Base-by-base conservation (phyloP, 306 rosid species). In the Lablab purpureus region DNA sequence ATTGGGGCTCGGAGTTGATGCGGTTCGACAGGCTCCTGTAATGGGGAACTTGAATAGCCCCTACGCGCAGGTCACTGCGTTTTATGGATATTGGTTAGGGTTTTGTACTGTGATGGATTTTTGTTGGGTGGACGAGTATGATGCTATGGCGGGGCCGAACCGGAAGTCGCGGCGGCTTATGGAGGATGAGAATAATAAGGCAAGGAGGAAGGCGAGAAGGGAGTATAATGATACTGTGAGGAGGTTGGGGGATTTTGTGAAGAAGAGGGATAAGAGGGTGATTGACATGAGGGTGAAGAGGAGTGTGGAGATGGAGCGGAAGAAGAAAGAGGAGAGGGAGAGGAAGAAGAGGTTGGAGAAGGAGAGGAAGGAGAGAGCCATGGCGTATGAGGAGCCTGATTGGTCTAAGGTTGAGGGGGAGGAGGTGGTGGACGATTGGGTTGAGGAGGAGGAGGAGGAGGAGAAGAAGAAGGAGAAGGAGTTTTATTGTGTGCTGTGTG, bases 121-220 rank as follows among this genome's bases (percentile, higher is more conserved):
- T 79, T 89, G 80, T 55, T 96, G 99, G 98, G 94, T 69, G n/a
- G 98, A 96, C 21, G 88, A 87, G 84, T 93, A 90, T 11, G 92
- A 96, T 18, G 96, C 22, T 14, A 86, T 84, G 91, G 88, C 91
- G 3, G 99, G 99, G 19, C 85, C 85, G 11, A 90, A 91, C 65
- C 87, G 98, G 86, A 91, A 87, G 85, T 77, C 88, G 50, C 79
- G 99, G 85, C 76, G 99, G 82, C 67, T 88, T 41, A 96, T 96
- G 99, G 99, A 96, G 87, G 99, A 96, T 59, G 97, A 96, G 86
- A 96, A 96, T 69, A 93, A 87, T 69, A 96, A 96, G 93, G 75
- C 69, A 30, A 88, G 99, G 90, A 91, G 84, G 91, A 95, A 88
- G 88, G 98, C 97, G 11, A 91, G 74, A 91, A 88, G 81, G 63